These are phyloP conservation scores for Inonotus hispidus DNA, from an alignment of 1,284 basidiomycete species.

Conservation along the genomic window DNA sequence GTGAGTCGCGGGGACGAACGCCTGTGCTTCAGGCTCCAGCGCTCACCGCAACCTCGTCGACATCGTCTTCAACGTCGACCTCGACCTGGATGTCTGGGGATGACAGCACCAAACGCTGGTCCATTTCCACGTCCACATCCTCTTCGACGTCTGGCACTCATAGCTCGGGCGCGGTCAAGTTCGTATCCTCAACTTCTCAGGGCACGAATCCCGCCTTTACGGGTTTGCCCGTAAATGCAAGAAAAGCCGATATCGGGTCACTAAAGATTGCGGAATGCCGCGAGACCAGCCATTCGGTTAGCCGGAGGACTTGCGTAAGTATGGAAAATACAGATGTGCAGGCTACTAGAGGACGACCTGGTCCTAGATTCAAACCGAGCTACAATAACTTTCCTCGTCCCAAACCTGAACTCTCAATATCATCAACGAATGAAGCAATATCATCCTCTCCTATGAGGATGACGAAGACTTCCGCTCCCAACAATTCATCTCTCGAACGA, in stretches of 20 bases:
- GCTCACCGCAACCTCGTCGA: not conserved
- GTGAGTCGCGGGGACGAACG: not conserved
- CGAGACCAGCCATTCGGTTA: not conserved
- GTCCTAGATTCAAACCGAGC: not conserved
- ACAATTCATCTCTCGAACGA: not conserved
- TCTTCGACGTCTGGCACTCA: not conserved
- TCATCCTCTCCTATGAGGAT: not conserved
- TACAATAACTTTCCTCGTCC: not conserved
- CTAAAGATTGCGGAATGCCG: too few species aligned
- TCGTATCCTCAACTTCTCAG: not conserved
- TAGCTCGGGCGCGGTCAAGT: not conserved
- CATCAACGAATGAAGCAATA: not conserved
- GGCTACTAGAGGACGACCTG: not conserved
- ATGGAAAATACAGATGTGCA: not conserved
- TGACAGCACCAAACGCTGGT: not conserved
- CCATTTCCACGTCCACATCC: not conserved
- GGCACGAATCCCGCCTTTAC: not conserved
- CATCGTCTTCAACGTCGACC: constrained; percentile 2
- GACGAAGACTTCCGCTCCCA: not conserved
- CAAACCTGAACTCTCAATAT: not conserved
- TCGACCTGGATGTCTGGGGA: not conserved
- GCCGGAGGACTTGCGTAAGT: not conserved
- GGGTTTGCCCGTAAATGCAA: not conserved
- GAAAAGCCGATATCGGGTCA: not conserved
- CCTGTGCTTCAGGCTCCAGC: not conserved